Percentiles rank a stretch among this genome's conserved stretches.
phyloP scores from a whole-genome alignment of 805 yeast species.

The Schwanniomyces yamadae region DNA sequence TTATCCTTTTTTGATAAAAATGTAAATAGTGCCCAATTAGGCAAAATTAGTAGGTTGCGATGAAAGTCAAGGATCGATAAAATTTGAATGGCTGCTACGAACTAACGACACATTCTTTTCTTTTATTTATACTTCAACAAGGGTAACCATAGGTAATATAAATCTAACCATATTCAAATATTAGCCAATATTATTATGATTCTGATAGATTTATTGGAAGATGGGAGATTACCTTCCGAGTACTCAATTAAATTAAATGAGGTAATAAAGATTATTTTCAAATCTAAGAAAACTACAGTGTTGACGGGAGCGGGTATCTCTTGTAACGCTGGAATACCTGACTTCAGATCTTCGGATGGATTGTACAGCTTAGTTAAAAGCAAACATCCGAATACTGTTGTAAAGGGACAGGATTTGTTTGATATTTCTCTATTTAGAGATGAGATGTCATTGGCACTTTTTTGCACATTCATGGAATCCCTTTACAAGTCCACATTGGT shows the following conservation, averaged over 20 bases:
- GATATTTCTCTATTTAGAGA: constrained; percentile 80
- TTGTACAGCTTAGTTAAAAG: constrained; percentile 71
- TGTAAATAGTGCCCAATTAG: constrained; percentile 6
- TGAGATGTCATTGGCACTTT: constrained; percentile 62
- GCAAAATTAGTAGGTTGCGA: constrained; percentile 5
- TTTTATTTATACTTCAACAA: not conserved
- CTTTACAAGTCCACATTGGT: constrained; percentile 59
- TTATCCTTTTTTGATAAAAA: constrained; percentile 1
- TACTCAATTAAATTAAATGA: constrained; percentile 33
- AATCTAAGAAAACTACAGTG: constrained; percentile 61
- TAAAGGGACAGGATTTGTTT: constrained; percentile 87
- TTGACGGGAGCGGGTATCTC: constrained; percentile 97
- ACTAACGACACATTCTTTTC: too few relatives aligned
- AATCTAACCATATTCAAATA: not conserved
- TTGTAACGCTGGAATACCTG: constrained; percentile 96
- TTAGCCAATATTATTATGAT: constrained; percentile 28
- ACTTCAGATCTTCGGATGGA: constrained; percentile 83
- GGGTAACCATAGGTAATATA: not conserved
- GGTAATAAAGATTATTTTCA: constrained; percentile 41
- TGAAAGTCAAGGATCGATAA: not conserved
- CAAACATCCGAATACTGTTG: constrained; percentile 58
- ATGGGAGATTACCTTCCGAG: constrained; percentile 22
- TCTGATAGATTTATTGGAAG: constrained; percentile 22
- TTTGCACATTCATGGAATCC: constrained; percentile 86
- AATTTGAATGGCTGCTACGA: too few relatives aligned